These are phyloP conservation scores for Talaromyces sp. DNA, from an alignment of 2,329 filamentous ascomycete genomes.

Conservation along the genomic window DNA sequence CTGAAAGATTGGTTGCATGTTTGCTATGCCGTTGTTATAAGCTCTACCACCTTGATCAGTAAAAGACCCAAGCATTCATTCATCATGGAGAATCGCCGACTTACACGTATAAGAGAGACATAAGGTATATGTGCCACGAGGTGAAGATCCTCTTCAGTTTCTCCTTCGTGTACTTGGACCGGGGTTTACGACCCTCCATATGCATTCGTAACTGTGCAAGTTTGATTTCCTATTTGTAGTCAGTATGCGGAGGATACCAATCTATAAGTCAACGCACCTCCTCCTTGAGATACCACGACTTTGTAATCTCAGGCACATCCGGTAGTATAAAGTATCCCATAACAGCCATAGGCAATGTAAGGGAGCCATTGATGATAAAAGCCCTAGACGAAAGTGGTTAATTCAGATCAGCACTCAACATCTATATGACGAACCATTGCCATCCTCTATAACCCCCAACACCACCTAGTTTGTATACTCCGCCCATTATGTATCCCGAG, in stretches of 20 bases:
- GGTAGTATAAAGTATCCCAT: constrained; percentile 50
- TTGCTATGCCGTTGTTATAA: constrained; percentile 60
- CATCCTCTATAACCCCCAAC: constrained; percentile 50
- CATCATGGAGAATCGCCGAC: constrained; percentile 12
- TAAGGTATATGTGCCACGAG: constrained; percentile 62
- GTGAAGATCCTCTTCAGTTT: constrained; percentile 61
- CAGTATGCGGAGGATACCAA: neutral
- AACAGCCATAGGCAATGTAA: constrained; percentile 52
- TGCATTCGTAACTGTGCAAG: constrained; percentile 51
- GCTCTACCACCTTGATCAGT: constrained; percentile 30
- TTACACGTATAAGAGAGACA: constrained; percentile 57
- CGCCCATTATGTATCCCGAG: constrained; percentile 55
- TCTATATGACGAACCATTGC: constrained; percentile 44
- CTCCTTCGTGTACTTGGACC: constrained; percentile 46
- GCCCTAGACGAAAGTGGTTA: constrained; percentile 7
- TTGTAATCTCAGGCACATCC: constrained; percentile 51
- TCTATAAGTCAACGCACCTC: constrained; percentile 26
- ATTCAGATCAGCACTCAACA: neutral
- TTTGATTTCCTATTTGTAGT: constrained; percentile 37
- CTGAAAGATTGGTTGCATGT: constrained; percentile 55
- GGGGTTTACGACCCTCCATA: constrained; percentile 46
- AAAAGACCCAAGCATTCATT: neutral
- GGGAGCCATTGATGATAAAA: constrained; percentile 44
- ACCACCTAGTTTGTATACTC: constrained; percentile 50
- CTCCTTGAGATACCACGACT: constrained; percentile 48